phyloP scores from a whole-genome alignment of 176 grass and related monocot species.

The Dactylis glomerata region DNA sequence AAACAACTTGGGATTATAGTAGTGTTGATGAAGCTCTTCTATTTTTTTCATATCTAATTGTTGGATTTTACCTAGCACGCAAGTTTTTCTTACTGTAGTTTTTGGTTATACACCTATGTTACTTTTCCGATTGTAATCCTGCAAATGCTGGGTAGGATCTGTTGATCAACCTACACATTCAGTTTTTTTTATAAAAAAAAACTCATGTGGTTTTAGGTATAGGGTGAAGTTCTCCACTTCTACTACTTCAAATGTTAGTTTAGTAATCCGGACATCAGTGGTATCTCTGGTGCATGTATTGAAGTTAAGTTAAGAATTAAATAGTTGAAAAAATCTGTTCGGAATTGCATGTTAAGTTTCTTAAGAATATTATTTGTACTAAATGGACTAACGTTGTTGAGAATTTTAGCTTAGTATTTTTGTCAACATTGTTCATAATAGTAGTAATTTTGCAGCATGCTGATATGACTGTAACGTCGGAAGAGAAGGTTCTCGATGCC shows the following conservation, averaged over 20 bases:
- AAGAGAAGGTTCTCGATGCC: constrained; percentile 91
- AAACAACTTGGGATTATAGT: constrained; percentile 10
- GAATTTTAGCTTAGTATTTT: not conserved
- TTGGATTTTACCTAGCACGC: constrained; percentile 8
- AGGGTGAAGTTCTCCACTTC: not conserved
- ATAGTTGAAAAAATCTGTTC: constrained; percentile 9
- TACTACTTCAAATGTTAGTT: not conserved
- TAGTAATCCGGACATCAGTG: constrained; percentile 8
- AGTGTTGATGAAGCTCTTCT: not conserved
- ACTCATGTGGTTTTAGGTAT: not conserved
- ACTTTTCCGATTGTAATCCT: not conserved
- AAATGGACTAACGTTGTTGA: not conserved
- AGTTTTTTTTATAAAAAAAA: not conserved
- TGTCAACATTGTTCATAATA: constrained; percentile 24
- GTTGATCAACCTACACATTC: constrained; percentile 6
- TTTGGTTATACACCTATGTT: not conserved
- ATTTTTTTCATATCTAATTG: not conserved
- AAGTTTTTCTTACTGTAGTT: not conserved
- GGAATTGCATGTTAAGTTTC: not conserved
- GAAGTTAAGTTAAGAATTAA: constrained; percentile 7
- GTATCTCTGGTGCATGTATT: constrained; percentile 1
- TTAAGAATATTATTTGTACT: not conserved
- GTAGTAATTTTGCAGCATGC: constrained; percentile 68
- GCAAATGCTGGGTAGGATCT: not conserved
- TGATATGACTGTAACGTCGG: constrained; percentile 97